These are phyloP conservation scores for Xylaria longipes DNA, from an alignment of 495 filamentous ascomycete species.

Conservation along the genomic window DNA sequence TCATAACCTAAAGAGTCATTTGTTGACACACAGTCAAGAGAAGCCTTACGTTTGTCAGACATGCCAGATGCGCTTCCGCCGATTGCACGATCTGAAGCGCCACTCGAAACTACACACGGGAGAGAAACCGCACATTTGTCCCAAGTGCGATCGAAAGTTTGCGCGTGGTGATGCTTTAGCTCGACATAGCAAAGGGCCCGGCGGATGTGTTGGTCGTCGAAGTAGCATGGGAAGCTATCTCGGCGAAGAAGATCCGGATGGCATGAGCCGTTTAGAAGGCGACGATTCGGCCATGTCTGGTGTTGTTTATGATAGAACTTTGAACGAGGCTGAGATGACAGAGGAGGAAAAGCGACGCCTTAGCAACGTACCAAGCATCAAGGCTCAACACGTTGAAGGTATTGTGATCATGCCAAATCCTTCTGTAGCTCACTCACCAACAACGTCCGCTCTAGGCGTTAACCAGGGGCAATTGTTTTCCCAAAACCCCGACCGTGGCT, in stretches of 20 bases:
- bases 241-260: slow-evolving; percentile 75
- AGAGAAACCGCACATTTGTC: slow-evolving; percentile 92
- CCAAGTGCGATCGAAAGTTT: slow-evolving; percentile 92
- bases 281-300: slow-evolving; percentile 81
- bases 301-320: slow-evolving; percentile 72
- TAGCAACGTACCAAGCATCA: slow-evolving; percentile 73
- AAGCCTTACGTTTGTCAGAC: slow-evolving; percentile 93
- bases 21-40: slow-evolving; percentile 97
- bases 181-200: slow-evolving; percentile 93
- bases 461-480: slow-evolving; percentile 73
- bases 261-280: slow-evolving; percentile 58
- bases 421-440: slow-evolving; percentile 30
- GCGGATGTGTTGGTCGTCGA: slow-evolving; percentile 90
- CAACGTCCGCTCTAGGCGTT: slow-evolving; percentile 39
- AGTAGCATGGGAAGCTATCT: slow-evolving; percentile 86
- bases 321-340: slow-evolving; percentile 53
- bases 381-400: slow-evolving; percentile 68
- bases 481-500: slow-evolving; percentile 59
- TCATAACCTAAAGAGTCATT: slow-evolving; percentile 98
- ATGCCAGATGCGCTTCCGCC: slow-evolving; percentile 87
- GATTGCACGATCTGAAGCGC: slow-evolving; percentile 93
- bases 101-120: slow-evolving; percentile 97
- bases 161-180: slow-evolving; percentile 94
- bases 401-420: slow-evolving; percentile 50
- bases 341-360: slow-evolving; percentile 60